Conservation (phyloP, 1,139 yeast genomes). For the Zygoascus sp. region DNA sequence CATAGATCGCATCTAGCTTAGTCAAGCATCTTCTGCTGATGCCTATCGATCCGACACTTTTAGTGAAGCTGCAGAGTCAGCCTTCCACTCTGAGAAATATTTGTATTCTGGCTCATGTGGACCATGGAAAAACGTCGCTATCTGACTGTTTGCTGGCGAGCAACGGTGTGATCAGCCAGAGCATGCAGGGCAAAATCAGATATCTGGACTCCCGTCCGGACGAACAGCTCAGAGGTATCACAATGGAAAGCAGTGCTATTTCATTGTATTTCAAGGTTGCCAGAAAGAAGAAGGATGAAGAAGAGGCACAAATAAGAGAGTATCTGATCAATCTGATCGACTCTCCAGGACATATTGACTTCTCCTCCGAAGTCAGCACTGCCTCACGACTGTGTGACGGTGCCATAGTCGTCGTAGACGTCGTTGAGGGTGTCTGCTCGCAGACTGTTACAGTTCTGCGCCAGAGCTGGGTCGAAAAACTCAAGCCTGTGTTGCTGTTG, state of each 20-base stretch:
- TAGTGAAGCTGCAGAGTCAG: constrained; percentile 62
- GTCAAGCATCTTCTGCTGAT: constrained; percentile 14
- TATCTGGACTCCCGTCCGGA: constrained; percentile 92
- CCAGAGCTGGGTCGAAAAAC: constrained; percentile 92
- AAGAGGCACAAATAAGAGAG: constrained; percentile 54
- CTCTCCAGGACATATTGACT: constrained; percentile 98
- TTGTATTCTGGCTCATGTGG: constrained; percentile 96
- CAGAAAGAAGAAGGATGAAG: constrained; percentile 26
- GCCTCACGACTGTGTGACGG: constrained; percentile 97
- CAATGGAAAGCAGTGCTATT: constrained; percentile 95
- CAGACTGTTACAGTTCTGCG: constrained; percentile 93
- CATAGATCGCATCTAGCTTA: no score
- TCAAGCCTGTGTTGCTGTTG: constrained; percentile 84
- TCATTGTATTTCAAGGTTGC: constrained; percentile 63
- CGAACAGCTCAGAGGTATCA: constrained; percentile 92
- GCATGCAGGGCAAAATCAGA: constrained; percentile 92
- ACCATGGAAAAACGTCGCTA: constrained; percentile 95
- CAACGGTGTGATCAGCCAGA: constrained; percentile 91
- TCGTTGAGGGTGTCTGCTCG: constrained; percentile 96
- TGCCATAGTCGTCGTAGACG: constrained; percentile 91
- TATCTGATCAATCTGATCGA: constrained; percentile 88
- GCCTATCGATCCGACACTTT: constrained; percentile 53
- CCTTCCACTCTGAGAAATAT: constrained; percentile 76
- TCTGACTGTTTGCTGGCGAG: constrained; percentile 91
- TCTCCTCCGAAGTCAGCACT: constrained; percentile 91